A percentile compares a stretch with the other conserved stretches of the same genome.
Conservation (phyloP, 352 stramenopile genomes). For the Phytophthora syringae region DNA sequence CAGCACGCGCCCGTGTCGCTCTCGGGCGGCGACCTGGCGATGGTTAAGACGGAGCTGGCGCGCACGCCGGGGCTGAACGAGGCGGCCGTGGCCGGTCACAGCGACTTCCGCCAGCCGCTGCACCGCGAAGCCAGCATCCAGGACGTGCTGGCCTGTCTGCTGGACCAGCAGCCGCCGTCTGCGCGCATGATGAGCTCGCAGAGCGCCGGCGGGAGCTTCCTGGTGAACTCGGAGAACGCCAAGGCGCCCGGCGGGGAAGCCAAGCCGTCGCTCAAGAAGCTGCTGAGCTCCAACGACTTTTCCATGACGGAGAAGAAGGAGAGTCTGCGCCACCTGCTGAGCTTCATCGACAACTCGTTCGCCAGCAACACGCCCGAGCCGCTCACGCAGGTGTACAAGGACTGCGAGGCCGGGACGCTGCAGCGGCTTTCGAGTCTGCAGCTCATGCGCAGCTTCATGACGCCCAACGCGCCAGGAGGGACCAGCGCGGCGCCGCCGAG, state of each 20-base stretch:
- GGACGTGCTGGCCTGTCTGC: slow-evolving; percentile 74
- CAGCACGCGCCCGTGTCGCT: slow-evolving; percentile 44
- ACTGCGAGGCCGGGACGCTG: slow-evolving; percentile 72
- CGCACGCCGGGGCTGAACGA: slow-evolving; percentile 31
- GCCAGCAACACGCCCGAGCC: slow-evolving; percentile 74
- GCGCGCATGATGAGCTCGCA: slow-evolving; percentile 53
- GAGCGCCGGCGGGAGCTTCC: slow-evolving; percentile 62
- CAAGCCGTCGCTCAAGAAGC: slow-evolving; percentile 77
- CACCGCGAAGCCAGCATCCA: slow-evolving; percentile 81
- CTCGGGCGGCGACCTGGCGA: slow-evolving; percentile 40
- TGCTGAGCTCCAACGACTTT: slow-evolving; percentile 86
- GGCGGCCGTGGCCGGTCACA: too few relatives aligned
- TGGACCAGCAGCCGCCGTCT: slow-evolving; percentile 73
- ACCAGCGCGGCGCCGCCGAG: too few relatives aligned
- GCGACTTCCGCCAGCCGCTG: slow-evolving; percentile 61
- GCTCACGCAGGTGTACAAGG: slow-evolving; percentile 84
- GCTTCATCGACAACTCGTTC: slow-evolving; percentile 88
- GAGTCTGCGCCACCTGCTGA: slow-evolving; percentile 79
- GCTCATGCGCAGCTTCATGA: slow-evolving; percentile 84
- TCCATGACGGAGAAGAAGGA: slow-evolving; percentile 89
- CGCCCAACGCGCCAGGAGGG: too few relatives aligned
- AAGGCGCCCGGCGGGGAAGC: too few relatives aligned
- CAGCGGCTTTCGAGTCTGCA: slow-evolving; percentile 81
- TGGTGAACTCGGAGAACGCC: slow-evolving; percentile 62
- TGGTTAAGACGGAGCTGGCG: slow-evolving; percentile 52